Evolutionary conservation across 257 asterid species (phyloP).

Genomic region (Lithospermum erythrorhizon): DNA sequence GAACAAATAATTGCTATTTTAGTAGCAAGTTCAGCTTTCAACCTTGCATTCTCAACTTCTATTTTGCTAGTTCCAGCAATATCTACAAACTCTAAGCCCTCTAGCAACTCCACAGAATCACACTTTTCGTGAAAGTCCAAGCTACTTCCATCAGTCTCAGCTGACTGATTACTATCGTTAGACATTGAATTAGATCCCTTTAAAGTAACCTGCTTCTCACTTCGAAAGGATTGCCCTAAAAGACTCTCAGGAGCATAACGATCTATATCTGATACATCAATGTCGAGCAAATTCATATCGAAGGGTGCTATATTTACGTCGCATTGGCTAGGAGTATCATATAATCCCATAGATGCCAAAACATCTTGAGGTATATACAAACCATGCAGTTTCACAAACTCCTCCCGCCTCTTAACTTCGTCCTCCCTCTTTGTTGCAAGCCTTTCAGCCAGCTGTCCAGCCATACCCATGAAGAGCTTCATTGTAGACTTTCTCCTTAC

Average conservation of each 20-base stretch:
- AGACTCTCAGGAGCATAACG: constrained; percentile 86
- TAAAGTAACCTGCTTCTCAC: constrained; percentile 44
- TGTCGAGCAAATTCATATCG: constrained; percentile 63
- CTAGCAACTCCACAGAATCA: constrained; percentile 45
- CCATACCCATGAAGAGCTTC: constrained; percentile 97
- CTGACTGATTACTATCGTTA: constrained; percentile 41
- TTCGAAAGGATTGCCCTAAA: constrained; percentile 42
- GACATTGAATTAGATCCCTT: constrained; percentile 52
- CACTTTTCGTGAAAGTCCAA: constrained; percentile 27
- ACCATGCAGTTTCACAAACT: constrained; percentile 61
- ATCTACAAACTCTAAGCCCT: constrained; percentile 69
- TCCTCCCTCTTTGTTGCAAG: constrained; percentile 76
- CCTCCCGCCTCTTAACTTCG: constrained; percentile 80
- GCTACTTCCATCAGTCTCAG: constrained; percentile 38
- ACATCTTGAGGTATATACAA: constrained; percentile 72
- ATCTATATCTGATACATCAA: constrained; percentile 71
- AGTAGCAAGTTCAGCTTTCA: constrained; percentile 96
- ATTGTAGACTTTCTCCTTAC: constrained; percentile 81
- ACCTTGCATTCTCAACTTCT: constrained; percentile 92
- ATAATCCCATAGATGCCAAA: constrained; percentile 80
- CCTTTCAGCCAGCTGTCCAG: constrained; percentile 90
- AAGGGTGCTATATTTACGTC: constrained; percentile 80
- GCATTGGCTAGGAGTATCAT: constrained; percentile 74
- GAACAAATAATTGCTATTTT: constrained; percentile 82
- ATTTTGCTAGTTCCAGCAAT: constrained; percentile 88